Evolutionary conservation across 2,329 filamentous ascomycete species (phyloP).

Genomic region (Xylaria sp.): DNA sequence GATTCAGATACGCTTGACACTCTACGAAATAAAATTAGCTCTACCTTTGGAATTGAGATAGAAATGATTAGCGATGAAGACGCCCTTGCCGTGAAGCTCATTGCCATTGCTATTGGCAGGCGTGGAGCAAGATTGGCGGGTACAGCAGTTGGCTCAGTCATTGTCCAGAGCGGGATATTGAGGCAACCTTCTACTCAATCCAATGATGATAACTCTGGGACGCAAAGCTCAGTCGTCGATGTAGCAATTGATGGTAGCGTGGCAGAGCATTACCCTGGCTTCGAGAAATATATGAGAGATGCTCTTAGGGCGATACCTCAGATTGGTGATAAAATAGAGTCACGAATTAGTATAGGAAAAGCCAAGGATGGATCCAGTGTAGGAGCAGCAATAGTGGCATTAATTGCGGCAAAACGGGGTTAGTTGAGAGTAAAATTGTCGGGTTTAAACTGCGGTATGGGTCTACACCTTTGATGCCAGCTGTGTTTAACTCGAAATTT

Average conservation of each 20-base stretch:
- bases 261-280: conserved; percentile 2
- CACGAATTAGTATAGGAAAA: conserved; percentile 2
- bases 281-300: neutral
- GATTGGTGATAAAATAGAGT: conserved; percentile 1
- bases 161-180: conserved; percentile 5
- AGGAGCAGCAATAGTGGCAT: conserved; percentile 8
- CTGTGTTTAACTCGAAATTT: neutral
- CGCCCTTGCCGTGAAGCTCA: conserved; percentile 3
- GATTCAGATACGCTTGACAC: neutral
- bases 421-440: neutral
- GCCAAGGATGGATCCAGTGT: conserved; percentile 13
- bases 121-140: no score
- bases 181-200: neutral
- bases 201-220: neutral
- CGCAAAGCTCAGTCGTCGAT: neutral
- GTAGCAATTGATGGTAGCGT: conserved; percentile 14
- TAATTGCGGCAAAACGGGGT: neutral
- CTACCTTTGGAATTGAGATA: neutral
- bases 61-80: neutral
- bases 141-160: no score
- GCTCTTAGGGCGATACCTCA: conserved; percentile 3
- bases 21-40: conserved; percentile 1
- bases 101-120: conserved; percentile 5
- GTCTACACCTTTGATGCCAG: neutral
- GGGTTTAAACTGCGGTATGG: neutral